phyloP scores from a whole-genome alignment of 306 rosid species.

The Mucuna pruriens region DNA sequence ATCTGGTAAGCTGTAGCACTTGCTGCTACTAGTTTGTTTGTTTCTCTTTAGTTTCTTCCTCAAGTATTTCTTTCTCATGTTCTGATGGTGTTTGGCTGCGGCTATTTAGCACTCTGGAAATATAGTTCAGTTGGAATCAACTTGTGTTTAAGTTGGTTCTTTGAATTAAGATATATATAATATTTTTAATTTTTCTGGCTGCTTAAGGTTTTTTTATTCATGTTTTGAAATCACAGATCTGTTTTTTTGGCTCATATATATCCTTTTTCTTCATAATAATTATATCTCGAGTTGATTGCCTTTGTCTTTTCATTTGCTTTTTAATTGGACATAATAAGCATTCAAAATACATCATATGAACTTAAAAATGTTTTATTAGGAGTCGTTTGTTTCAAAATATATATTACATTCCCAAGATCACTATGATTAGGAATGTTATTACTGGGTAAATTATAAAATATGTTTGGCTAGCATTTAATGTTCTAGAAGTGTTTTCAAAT shows the following conservation, averaged over 20 bases:
- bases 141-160: constrained; percentile 15
- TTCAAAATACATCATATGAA: constrained; percentile 21
- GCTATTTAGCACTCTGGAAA: constrained; percentile 20
- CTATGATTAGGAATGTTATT: neutral
- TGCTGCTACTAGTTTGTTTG: constrained; percentile 28
- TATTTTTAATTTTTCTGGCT: neutral
- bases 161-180: constrained; percentile 1
- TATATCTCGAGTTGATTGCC: neutral
- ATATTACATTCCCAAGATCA: neutral
- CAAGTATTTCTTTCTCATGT: neutral
- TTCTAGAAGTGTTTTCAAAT: neutral
- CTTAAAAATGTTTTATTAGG: neutral
- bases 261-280: neutral
- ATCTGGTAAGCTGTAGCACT: constrained; percentile 64
- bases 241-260: neutral
- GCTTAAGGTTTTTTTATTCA: neutral
- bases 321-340: constrained; percentile 31
- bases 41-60: constrained; percentile 5
- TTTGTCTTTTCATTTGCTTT: constrained; percentile 2
- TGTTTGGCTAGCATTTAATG: neutral
- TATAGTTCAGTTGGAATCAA: constrained; percentile 26
- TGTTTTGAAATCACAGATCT: neutral
- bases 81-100: constrained; percentile 22
- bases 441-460: neutral
- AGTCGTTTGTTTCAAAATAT: neutral